phyloP scores from a whole-genome alignment of 768 basidiomycete genomes.

The Calocera cornea region DNA sequence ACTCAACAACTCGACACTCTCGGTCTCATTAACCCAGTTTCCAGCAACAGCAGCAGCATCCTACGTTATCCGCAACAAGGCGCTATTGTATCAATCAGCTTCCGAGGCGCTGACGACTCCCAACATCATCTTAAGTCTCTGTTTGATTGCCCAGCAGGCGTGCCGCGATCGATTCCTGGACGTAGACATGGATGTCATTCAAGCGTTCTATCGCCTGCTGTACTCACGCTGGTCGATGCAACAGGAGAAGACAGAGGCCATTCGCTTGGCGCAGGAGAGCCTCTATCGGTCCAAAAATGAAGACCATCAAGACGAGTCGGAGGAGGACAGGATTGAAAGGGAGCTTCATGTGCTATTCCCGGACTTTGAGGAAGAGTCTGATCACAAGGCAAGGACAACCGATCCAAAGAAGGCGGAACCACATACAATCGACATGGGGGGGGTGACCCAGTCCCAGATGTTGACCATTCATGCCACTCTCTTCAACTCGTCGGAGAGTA shows the following conservation, averaged over 20 bases:
- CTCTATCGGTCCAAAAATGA: slow-evolving; percentile 57
- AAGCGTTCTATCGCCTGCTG: not conserved
- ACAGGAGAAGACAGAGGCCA: slow-evolving; percentile 46
- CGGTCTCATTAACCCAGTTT: not conserved
- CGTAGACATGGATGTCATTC: not conserved
- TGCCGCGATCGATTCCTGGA: not conserved
- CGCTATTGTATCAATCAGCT: not conserved
- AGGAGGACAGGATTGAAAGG: slow-evolving; percentile 63
- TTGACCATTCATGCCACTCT: not conserved
- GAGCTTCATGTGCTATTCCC: slow-evolving; percentile 84
- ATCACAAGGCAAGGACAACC: slow-evolving; percentile 9
- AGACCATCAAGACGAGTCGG: slow-evolving; percentile 42
- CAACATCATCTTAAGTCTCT: not conserved
- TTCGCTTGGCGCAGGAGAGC: slow-evolving; percentile 25
- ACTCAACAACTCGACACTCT: not conserved
- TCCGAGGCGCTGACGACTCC: not conserved
- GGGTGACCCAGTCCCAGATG: not conserved
- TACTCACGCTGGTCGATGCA: slow-evolving; percentile 18
- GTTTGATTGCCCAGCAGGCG: not conserved
- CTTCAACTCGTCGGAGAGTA: not conserved
- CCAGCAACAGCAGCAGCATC: not conserved
- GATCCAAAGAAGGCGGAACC: not conserved
- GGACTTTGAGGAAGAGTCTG: slow-evolving; percentile 45
- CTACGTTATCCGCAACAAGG: not conserved
- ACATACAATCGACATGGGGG: not conserved